A percentile compares a stretch with the other conserved stretches of the same genome.
Evolutionary conservation across 1,284 basidiomycete species (phyloP).

Genomic region (Sporisorium graminicola): DNA sequence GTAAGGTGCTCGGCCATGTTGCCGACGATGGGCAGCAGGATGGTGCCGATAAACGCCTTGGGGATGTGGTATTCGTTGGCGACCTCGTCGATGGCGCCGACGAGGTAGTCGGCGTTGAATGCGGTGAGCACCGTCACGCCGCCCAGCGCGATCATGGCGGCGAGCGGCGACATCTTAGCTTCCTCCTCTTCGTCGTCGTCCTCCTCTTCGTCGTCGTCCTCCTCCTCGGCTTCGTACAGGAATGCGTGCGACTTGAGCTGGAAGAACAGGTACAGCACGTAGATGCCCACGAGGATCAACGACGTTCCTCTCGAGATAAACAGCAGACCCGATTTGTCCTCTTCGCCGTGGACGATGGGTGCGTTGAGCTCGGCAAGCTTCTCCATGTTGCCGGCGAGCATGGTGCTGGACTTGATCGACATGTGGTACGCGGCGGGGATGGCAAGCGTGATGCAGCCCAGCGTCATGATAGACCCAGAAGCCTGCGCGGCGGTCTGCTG

Average conservation of each 20-base stretch:
- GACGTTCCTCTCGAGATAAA: constrained; percentile 68
- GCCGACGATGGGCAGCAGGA: constrained; percentile 85
- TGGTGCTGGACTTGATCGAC: constrained; percentile 52
- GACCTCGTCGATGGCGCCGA: constrained; percentile 68
- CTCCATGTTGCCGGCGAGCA: constrained; percentile 63
- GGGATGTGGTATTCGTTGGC: constrained; percentile 67
- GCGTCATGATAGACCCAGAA: constrained; percentile 78
- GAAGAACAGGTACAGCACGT: constrained; percentile 77
- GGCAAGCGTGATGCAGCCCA: constrained; percentile 88
- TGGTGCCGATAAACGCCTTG: constrained; percentile 71
- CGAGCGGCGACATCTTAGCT: constrained; percentile 63
- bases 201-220: no score
- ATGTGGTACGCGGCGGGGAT: constrained; percentile 88
- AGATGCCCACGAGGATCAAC: constrained; percentile 80
- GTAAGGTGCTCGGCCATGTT: constrained; percentile 73
- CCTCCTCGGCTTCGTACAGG: constrained; percentile 61
- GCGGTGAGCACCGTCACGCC: constrained; percentile 64
- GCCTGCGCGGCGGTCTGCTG: constrained; percentile 69
- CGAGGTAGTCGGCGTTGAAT: constrained; percentile 70
- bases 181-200: constrained; percentile 65
- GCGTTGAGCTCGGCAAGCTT: constrained; percentile 37
- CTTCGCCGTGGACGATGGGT: constrained; percentile 20
- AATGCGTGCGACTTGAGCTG: constrained; percentile 67
- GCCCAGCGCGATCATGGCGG: constrained; percentile 61
- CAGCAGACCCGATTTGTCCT: constrained; percentile 55